Base-by-base conservation (phyloP, 2,329 filamentous ascomycete genomes). In the Chalaropsis ovoidea region DNA sequence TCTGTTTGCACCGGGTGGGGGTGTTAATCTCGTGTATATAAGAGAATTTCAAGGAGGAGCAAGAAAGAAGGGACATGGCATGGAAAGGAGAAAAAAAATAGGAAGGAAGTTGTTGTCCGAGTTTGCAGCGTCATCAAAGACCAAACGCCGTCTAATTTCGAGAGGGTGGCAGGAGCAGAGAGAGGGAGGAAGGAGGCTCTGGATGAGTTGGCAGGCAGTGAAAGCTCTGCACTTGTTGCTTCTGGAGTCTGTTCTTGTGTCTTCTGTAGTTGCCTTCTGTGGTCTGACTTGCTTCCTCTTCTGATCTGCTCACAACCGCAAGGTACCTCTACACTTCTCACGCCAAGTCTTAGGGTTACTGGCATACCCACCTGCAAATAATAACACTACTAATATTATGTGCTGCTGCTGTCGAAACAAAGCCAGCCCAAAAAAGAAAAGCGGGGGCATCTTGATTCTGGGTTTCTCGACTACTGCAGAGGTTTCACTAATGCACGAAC, bases 371-470 rank as follows among this genome's bases (percentile, higher is more conserved):
- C 11, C 24, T 17, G 13, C 42, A 43, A 56, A 35, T 22, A 35
- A n/a, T 10, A 56, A 31, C 52, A 43, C 42, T 2, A 43, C 42
- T 31, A 56, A 2, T n/a, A 35, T 15, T n/a, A 56, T 56, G 27
- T 56, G 17, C n/a, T 56, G 52, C 17, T 56, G 52, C 52, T 11
- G 52, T 56, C 27, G 52, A 56, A 56, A 56, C 52, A 56, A 56
- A 17, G 52, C 27, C 52, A 31, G 19, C 41, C 15, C 41, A 42
- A 13, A 19, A 47, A 19, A 10, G 47, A 10, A 49, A 49, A 49
- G 22, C 19, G 52, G 22, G 27, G 49, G 10, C 49, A n/a, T 31
- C 31, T 2, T 31, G 31, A n/a, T n/a, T n/a, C n/a, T n/a, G n/a
- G n/a, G n/a, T 17, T 54, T 15, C 10, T 56, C 17, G 52, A n/a